Evolutionary conservation across 2,329 filamentous ascomycete species (phyloP).

Genomic region (Ophidiomyces ophidiicola): DNA sequence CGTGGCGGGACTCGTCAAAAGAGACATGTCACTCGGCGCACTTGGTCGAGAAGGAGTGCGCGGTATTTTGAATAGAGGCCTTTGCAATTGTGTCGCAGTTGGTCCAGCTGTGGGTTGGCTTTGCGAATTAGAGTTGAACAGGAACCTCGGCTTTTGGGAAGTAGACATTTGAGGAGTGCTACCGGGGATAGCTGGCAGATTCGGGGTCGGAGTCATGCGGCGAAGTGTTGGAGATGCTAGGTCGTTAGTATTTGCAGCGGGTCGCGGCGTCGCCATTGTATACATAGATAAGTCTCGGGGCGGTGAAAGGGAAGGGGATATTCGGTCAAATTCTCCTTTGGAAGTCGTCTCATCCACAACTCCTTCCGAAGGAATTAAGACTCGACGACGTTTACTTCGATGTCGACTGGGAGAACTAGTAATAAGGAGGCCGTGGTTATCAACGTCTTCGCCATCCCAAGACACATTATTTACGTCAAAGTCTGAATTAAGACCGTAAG

Average conservation of each 20-base stretch:
- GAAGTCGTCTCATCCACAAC: conserved; percentile 1
- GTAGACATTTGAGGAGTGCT: neutral
- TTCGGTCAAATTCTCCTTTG: conserved; percentile 14
- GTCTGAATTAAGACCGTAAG: conserved; percentile 1
- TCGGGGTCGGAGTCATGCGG: conserved; percentile 5
- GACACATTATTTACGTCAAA: neutral
- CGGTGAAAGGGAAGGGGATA: conserved; percentile 15
- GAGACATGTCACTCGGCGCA: conserved; percentile 17
- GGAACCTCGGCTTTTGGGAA: conserved; percentile 6
- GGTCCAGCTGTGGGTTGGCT: neutral
- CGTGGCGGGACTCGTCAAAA: conserved; percentile 16
- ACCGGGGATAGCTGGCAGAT: conserved; percentile 12
- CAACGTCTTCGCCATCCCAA: conserved; percentile 14
- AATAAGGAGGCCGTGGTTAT: conserved; percentile 25
- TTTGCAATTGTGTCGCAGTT: conserved; percentile 18
- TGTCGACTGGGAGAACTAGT: conserved; percentile 18
- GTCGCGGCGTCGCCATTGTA: conserved; percentile 12
- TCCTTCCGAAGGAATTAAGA: conserved; percentile 15
- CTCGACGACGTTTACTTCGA: conserved; percentile 24
- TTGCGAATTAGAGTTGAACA: neutral
- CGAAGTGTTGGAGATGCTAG: conserved; percentile 6
- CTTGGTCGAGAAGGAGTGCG: conserved; percentile 24
- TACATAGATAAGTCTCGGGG: neutral
- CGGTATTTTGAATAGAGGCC: conserved; percentile 30
- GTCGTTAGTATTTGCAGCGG: neutral